phyloP scores from a whole-genome alignment of 1,284 basidiomycete species.

The Cystobasidiaceae sp. region DNA sequence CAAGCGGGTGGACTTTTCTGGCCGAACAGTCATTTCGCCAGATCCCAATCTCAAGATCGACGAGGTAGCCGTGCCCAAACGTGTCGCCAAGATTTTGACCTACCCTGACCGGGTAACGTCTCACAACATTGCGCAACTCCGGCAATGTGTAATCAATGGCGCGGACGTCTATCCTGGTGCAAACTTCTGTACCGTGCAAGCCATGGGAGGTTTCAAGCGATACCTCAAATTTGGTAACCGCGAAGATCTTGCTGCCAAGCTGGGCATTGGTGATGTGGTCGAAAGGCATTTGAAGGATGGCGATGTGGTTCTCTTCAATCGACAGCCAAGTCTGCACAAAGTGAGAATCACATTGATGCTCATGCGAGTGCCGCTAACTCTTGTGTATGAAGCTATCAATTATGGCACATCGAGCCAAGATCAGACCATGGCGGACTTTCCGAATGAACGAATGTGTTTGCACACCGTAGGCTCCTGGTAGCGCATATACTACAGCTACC shows the following conservation, averaged over 20 bases:
- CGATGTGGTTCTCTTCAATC: constrained; percentile 97
- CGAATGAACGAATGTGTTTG: constrained; percentile 98
- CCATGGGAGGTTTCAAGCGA: constrained; percentile 63
- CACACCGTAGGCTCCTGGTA: constrained; percentile 56
- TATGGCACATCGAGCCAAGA: constrained; percentile 96
- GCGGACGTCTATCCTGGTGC: constrained; percentile 91
- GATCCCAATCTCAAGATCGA: constrained; percentile 98
- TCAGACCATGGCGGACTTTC: constrained; percentile 96
- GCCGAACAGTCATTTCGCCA: constrained; percentile 95
- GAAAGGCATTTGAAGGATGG: constrained; percentile 94
- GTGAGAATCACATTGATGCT: neutral
- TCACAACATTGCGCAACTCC: constrained; percentile 79
- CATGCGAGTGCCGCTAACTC: neutral
- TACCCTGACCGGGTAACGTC: constrained; percentile 93
- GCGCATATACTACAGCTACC: neutral
- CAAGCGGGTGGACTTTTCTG: constrained; percentile 98
- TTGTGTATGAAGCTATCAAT: constrained; percentile 64
- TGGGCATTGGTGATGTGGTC: constrained; percentile 79
- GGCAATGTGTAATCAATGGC: constrained; percentile 78
- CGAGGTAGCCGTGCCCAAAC: constrained; percentile 93
- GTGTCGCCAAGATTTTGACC: constrained; percentile 91
- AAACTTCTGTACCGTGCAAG: constrained; percentile 76
- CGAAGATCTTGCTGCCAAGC: constrained; percentile 61
- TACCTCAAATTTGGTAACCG: constrained; percentile 74
- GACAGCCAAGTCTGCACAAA: constrained; percentile 96